Conservation (phyloP, 2,329 filamentous ascomycete genomes). For the Arthroderma sp. region DNA sequence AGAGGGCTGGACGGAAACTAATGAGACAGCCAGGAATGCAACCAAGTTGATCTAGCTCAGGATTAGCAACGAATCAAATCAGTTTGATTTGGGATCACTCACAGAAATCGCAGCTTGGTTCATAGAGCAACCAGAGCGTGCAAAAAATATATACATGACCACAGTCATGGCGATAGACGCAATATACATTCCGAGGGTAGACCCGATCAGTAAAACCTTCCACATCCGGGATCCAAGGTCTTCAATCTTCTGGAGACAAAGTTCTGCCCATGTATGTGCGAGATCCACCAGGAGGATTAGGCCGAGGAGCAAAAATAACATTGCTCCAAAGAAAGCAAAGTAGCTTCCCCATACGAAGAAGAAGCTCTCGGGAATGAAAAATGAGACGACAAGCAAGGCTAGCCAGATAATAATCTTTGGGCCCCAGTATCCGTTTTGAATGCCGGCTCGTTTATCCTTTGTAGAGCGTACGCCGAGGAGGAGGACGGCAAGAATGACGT, state of each 20-base stretch:
- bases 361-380: slow-evolving; percentile 89
- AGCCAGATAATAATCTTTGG: slow-evolving; percentile 90
- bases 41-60: slow-evolving; percentile 59
- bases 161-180: slow-evolving; percentile 87
- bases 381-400: slow-evolving; percentile 73
- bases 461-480: slow-evolving; percentile 78
- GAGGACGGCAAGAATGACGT: slow-evolving; percentile 70
- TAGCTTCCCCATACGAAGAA: slow-evolving; percentile 96
- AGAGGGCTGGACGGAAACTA: slow-evolving; percentile 75
- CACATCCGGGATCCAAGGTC: slow-evolving; percentile 71
- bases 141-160: slow-evolving; percentile 96
- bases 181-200: slow-evolving; percentile 86
- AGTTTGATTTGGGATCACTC: slow-evolving; percentile 56
- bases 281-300: slow-evolving; percentile 87
- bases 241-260: slow-evolving; percentile 88
- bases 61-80: slow-evolving; percentile 54
- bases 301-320: slow-evolving; percentile 85
- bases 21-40: slow-evolving; percentile 65
- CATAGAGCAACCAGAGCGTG: slow-evolving; percentile 68
- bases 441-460: slow-evolving; percentile 69
- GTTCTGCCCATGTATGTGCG: slow-evolving; percentile 93
- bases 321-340: slow-evolving; percentile 72
- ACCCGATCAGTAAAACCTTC: slow-evolving; percentile 79
- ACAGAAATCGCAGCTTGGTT: slow-evolving; percentile 88
- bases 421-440: slow-evolving; percentile 99